A percentile compares a stretch with the other conserved stretches of the same genome.
Evolutionary conservation across 441 rosid genomes (phyloP).

Genomic region (Rhodomyrtus psidioides): DNA sequence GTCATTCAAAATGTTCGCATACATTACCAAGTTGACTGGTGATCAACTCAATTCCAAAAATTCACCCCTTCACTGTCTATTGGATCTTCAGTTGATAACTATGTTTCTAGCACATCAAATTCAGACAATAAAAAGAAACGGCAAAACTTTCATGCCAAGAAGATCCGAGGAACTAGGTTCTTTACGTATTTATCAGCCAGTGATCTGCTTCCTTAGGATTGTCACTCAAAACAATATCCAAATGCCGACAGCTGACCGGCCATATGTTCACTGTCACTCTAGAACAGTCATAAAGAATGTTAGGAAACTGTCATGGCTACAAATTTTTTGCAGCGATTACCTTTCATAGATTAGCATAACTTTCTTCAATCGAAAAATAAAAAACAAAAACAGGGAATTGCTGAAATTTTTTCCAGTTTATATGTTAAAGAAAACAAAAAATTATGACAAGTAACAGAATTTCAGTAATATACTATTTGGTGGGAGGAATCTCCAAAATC

Average conservation of each 20-base stretch:
- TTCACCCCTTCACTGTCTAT: background rate
- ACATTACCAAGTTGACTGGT: background rate
- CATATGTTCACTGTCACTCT: constrained; percentile 99
- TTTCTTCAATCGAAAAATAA: background rate
- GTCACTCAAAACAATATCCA: constrained; percentile 75
- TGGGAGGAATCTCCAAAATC: background rate
- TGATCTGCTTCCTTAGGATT: constrained; percentile 79
- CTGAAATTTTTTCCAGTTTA: background rate
- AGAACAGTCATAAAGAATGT: constrained; percentile 16
- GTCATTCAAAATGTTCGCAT: background rate
- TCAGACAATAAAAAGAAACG: background rate
- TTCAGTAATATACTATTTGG: background rate
- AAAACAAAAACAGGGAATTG: background rate
- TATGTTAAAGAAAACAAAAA: background rate
- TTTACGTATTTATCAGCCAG: constrained; percentile 93
- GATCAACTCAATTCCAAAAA: background rate
- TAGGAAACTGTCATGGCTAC: background rate
- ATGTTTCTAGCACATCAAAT: background rate
- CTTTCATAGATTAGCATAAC: background rate
- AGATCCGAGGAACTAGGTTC: background rate
- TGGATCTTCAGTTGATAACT: background rate
- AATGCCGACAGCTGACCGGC: constrained; percentile 93
- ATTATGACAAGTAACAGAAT: background rate
- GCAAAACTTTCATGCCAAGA: background rate
- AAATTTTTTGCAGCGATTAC: background rate